phyloP scores from a whole-genome alignment of 2,329 filamentous ascomycete genomes.

The Diaporthe sp. region DNA sequence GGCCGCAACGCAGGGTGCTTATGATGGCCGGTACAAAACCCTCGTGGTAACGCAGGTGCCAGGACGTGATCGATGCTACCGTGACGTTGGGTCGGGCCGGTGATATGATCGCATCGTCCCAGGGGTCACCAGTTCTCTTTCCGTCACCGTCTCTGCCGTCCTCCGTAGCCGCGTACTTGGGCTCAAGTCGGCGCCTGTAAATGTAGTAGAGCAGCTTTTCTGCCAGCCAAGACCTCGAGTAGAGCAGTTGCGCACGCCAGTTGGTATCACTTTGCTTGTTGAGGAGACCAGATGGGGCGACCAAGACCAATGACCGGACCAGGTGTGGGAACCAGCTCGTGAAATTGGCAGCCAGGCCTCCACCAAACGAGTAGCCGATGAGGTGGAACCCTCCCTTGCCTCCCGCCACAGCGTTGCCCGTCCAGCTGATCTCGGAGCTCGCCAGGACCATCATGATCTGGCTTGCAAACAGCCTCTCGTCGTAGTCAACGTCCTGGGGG shows the following conservation, averaged over 20 bases:
- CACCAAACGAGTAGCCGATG: conserved; percentile 86
- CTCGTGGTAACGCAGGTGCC: conserved; percentile 76
- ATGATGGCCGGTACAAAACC: conserved; percentile 81
- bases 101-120: conserved; percentile 66
- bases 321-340: conserved; percentile 79
- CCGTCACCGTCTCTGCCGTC: conserved; percentile 56
- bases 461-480: conserved; percentile 78
- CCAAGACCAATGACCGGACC: conserved; percentile 77
- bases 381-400: conserved; percentile 68
- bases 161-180: conserved; percentile 53
- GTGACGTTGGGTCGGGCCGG: conserved; percentile 65
- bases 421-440: conserved; percentile 80
- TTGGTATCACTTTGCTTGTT: conserved; percentile 52
- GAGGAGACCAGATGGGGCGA: conserved; percentile 82
- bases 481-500: conserved; percentile 76
- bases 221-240: conserved; percentile 71
- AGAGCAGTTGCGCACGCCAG: conserved; percentile 73
- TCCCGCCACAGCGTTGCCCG: conserved; percentile 53
- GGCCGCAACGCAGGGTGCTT: conserved; percentile 77
- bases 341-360: conserved; percentile 82
- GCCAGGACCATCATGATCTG: conserved; percentile 80
- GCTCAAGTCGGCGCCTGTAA: conserved; percentile 64
- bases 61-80: conserved; percentile 73
- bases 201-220: conserved; percentile 68
- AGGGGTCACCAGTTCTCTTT: conserved; percentile 53